Percentiles rank a stretch among this genome's conserved stretches.
Evolutionary conservation across 1,284 basidiomycete genomes (phyloP).

Genomic region (Athelia sp.): DNA sequence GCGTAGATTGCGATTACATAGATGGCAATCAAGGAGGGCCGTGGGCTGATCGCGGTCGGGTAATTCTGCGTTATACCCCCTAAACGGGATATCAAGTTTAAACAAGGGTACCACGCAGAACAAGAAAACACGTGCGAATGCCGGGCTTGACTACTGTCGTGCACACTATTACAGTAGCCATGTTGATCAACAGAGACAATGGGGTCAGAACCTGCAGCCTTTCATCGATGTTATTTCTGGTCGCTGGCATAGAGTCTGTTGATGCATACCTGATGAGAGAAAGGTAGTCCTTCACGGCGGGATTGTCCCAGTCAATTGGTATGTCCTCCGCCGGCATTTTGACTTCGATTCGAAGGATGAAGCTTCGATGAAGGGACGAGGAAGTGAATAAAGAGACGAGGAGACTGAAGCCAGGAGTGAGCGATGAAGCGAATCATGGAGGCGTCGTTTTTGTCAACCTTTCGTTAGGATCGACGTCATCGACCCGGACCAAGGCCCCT

Average conservation of each 20-base stretch:
- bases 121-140: conserved; percentile 32
- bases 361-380: no score
- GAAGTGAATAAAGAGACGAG: no score
- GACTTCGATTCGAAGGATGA: no score
- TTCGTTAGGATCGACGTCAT: no score
- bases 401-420: no score
- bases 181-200: conserved; percentile 68
- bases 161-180: conserved; percentile 57
- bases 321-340: no score
- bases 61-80: conserved; percentile 51
- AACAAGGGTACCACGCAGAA: neutral
- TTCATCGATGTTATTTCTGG: neutral
- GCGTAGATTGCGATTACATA: conserved; percentile 64
- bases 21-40: conserved; percentile 53
- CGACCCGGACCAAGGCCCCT: no score
- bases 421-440: no score
- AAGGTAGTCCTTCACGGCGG: conserved; percentile 51
- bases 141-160: conserved; percentile 49
- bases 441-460: no score
- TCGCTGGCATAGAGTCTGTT: neutral
- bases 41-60: conserved; percentile 72
- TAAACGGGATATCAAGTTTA: conserved; percentile 16
- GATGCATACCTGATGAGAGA: conserved; percentile 41
- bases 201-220: conserved; percentile 78
- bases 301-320: conserved; percentile 46